Evolutionary conservation across 495 filamentous ascomycete species (phyloP), one percentile per base, ranked within the genome.

Genomic region (Talaromyces liani): DNA sequence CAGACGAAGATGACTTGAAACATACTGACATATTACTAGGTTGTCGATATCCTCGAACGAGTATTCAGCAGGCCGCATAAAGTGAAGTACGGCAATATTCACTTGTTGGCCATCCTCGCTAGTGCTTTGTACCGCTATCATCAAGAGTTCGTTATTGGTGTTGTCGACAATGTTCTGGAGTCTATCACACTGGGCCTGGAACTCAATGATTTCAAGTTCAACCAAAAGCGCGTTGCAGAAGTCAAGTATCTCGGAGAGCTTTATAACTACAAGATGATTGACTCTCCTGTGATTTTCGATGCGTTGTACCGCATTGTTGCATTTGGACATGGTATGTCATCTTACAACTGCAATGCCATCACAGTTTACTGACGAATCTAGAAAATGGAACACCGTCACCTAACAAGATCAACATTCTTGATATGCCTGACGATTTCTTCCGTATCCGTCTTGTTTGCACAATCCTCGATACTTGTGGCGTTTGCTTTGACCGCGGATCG

Each of bases 201-300:
- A 74, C 85, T 90, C 66, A 98, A 97, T 65, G 93, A 98, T 72
- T 99, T 98, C 85, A 92, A 93, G 71, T 95, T 91, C 78, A 97
- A 97, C 71, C 94, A 99, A 75, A 89, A 94, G 64, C 90, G 94
- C 29, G 85, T 98, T 62, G 92, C 94, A 4, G 93, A 97, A 71
- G 90, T 97, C 68, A 98, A 97, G 69, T 99, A 97, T 69, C 81
- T 99, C 14, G 93, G 89, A 14, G 94, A 99, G 79, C 84, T 99
- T 41, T 99, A 99, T 79, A 96, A 96, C 67, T 99, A 98, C 75
- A 88, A 94, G 62, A 92, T 97, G 87, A 85, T 99, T 58, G 94
- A 99, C 71, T 94, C 95, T 22, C 90, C 91, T 0, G 89, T 98
- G 12, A 90, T 99, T 36, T 98, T 99, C 67, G 93, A 99, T 69